Evolutionary conservation across 2,329 filamentous ascomycete genomes (phyloP).

Genomic region (Epichloe aotearoae): DNA sequence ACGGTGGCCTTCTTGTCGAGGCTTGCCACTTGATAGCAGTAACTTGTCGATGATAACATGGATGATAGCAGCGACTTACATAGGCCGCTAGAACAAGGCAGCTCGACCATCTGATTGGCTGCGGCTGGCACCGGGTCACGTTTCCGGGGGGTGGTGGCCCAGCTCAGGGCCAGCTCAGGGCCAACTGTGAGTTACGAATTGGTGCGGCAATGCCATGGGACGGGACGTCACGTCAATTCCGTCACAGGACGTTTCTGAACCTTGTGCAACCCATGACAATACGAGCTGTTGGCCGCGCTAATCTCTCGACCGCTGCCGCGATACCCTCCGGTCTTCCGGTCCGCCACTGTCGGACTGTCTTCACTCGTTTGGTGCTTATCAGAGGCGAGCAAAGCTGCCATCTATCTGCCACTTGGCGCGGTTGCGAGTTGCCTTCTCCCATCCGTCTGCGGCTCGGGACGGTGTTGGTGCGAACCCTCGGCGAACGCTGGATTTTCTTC

Average conservation of each 20-base stretch:
- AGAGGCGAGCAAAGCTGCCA: background rate
- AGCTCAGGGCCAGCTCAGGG: no score
- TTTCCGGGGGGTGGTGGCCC: background rate
- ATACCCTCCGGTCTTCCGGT: background rate
- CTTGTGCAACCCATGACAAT: background rate
- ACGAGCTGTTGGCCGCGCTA: background rate
- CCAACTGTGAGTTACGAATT: background rate
- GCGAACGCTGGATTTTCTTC: no score
- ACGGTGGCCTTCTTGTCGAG: background rate
- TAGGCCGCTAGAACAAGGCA: background rate
- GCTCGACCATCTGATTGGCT: slow-evolving; percentile 1
- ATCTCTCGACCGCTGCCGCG: background rate
- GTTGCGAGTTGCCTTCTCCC: background rate
- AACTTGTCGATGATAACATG: background rate
- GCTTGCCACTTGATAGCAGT: background rate
- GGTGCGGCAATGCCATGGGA: no score
- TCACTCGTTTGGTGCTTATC: background rate
- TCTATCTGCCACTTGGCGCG: background rate
- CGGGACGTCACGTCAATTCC: background rate
- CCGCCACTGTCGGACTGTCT: background rate
- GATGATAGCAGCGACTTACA: no score
- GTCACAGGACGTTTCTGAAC: background rate
- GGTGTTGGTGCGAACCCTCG: background rate
- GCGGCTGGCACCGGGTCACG: background rate
- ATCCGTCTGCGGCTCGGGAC: background rate